Conservation (phyloP, 140 eudicot species). For the Stevia rebaudiana region DNA sequence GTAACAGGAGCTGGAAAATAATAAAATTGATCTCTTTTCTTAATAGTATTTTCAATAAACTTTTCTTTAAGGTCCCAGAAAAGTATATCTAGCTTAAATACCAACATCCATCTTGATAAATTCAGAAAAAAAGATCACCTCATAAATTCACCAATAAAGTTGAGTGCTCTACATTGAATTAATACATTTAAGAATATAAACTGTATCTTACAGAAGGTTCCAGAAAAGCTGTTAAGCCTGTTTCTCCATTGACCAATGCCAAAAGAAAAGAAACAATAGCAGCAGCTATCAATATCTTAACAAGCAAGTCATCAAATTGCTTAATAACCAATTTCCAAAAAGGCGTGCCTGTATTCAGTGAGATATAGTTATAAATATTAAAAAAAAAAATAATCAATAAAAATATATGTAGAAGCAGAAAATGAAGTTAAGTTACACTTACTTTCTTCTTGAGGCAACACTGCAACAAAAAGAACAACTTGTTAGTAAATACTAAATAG, state of each 20-base stretch:
- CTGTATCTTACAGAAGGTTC: conserved; percentile 82
- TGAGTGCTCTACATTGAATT: background rate
- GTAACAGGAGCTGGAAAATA: background rate
- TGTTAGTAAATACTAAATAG: conserved; percentile 16
- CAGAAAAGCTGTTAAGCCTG: conserved; percentile 86
- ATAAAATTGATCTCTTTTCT: background rate
- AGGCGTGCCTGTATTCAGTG: conserved; percentile 65
- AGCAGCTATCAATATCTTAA: conserved; percentile 90
- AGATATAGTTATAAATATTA: background rate
- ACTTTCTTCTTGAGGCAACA: conserved; percentile 94
- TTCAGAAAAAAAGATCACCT: background rate
- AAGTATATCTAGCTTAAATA: background rate
- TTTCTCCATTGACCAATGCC: conserved; percentile 92
- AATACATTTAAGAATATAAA: background rate
- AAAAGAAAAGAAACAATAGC: conserved; percentile 82
- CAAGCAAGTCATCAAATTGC: conserved; percentile 97
- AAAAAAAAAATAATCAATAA: background rate
- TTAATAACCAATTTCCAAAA: conserved; percentile 90
- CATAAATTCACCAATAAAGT: background rate
- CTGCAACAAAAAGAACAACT: conserved; percentile 42
- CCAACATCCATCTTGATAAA: conserved; percentile 1
- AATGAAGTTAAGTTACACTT: conserved; percentile 32
- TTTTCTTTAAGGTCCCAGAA: background rate
- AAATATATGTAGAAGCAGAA: background rate
- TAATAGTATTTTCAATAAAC: background rate